Conservation (phyloP, 495 filamentous ascomycete species). For the Parathielavia hyrcaniae region DNA sequence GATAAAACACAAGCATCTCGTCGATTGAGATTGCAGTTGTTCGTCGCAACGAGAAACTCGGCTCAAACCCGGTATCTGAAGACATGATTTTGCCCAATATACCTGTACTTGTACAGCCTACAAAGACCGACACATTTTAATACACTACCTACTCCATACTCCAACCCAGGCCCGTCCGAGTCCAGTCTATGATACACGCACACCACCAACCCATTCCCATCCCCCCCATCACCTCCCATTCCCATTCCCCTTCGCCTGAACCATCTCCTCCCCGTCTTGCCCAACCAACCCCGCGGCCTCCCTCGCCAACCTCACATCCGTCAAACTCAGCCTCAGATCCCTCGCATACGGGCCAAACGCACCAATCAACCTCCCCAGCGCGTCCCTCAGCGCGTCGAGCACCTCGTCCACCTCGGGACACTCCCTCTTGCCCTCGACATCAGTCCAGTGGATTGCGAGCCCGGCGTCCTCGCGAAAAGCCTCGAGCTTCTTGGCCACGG, state of each 20-base stretch:
- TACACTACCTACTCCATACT: too few relatives aligned
- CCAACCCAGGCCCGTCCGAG: background rate
- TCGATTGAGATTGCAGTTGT: too few relatives aligned
- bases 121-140: too few relatives aligned
- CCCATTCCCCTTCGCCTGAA: slow-evolving; percentile 5
- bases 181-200: background rate
- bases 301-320: slow-evolving; percentile 63
- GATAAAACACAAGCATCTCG: too few relatives aligned
- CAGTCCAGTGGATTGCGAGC: slow-evolving; percentile 74
- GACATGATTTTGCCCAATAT: too few relatives aligned
- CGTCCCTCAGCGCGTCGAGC: slow-evolving; percentile 50
- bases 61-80: too few relatives aligned
- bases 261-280: slow-evolving; percentile 5
- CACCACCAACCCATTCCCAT: background rate
- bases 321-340: slow-evolving; percentile 56
- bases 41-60: too few relatives aligned
- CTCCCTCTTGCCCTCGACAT: slow-evolving; percentile 48
- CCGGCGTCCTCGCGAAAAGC: slow-evolving; percentile 46
- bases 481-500: slow-evolving; percentile 62
- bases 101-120: too few relatives aligned
- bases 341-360: slow-evolving; percentile 65
- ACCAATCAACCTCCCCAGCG: slow-evolving; percentile 54
- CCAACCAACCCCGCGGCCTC: slow-evolving; percentile 47
- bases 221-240: slow-evolving; percentile 2
- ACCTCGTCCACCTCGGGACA: slow-evolving; percentile 60